Conservation (phyloP, 2,329 filamentous ascomycete species). For the Cladophialophora bantiana region DNA sequence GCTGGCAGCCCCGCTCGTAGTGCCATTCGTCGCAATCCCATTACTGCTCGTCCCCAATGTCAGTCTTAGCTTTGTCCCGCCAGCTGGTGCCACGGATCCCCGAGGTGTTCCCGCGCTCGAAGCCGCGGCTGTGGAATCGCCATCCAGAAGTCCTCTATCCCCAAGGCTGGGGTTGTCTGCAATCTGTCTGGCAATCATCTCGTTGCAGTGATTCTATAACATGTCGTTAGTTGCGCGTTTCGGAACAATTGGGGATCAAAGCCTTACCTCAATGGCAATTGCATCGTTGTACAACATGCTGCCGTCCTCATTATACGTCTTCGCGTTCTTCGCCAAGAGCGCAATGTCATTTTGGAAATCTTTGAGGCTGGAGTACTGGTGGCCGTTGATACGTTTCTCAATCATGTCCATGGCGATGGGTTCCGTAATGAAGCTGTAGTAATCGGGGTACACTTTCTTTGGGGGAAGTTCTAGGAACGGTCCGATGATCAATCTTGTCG, state of each 20-base stretch:
- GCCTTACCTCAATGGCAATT: conserved; percentile 83
- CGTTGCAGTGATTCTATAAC: conserved; percentile 39
- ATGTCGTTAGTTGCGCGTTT: background rate
- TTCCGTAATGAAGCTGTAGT: conserved; percentile 89
- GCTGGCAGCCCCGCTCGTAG: conserved; percentile 45
- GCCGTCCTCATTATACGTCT: conserved; percentile 95
- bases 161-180: conserved; percentile 57
- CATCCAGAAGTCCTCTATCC: conserved; percentile 57
- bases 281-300: conserved; percentile 92
- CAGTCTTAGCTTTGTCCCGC: conserved; percentile 72
- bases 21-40: conserved; percentile 44
- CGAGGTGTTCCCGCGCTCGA: conserved; percentile 67
- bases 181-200: conserved; percentile 40
- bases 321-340: conserved; percentile 86
- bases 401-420: conserved; percentile 98
- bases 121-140: conserved; percentile 57
- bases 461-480: conserved; percentile 92
- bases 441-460: conserved; percentile 89
- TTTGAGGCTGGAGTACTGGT: conserved; percentile 82
- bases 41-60: conserved; percentile 59
- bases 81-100: conserved; percentile 60
- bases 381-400: conserved; percentile 91
- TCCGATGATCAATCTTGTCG: conserved; percentile 83
- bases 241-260: background rate
- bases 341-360: conserved; percentile 84